Percentiles rank a stretch among this genome's conserved stretches.
These are phyloP conservation scores for Rosa chinensis DNA, from an alignment of 306 rosid species.

Conservation along the genomic window DNA sequence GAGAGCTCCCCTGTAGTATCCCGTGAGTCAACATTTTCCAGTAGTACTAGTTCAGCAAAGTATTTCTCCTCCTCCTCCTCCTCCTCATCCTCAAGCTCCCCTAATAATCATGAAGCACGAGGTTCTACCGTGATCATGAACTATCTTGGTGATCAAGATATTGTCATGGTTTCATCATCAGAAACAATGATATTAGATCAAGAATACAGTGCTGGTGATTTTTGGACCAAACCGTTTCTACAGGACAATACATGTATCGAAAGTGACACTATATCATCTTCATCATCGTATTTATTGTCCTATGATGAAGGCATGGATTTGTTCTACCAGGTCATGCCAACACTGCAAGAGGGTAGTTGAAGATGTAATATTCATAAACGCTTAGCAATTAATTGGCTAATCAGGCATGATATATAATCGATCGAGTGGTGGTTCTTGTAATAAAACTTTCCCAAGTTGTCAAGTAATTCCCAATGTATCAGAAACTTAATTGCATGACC, in stretches of 20 bases:
- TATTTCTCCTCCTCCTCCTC: background rate
- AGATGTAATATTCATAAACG: background rate
- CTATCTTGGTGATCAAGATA: constrained; percentile 14
- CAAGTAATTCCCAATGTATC: no score
- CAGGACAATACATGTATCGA: constrained; percentile 27
- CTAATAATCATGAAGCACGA: constrained; percentile 15
- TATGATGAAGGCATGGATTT: constrained; percentile 19
- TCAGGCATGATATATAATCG: background rate
- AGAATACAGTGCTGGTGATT: constrained; percentile 31
- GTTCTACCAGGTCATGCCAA: constrained; percentile 18
- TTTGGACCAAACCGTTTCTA: constrained; percentile 66
- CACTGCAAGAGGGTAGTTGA: background rate
- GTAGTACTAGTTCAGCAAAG: background rate
- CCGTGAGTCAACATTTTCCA: constrained; percentile 19
- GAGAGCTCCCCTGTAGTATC: constrained; percentile 41
- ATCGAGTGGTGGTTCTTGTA: background rate
- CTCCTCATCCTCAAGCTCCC: constrained; percentile 16
- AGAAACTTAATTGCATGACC: no score
- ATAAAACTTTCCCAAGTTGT: background rate
- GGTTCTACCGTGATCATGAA: background rate
- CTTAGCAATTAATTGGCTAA: background rate
- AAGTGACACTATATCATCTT: background rate
- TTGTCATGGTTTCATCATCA: constrained; percentile 4
- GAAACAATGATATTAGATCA: constrained; percentile 8
- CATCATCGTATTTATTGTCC: constrained; percentile 1